Evolutionary conservation across 805 yeast species (phyloP).

Genomic region (Kuraishia floccosa): DNA sequence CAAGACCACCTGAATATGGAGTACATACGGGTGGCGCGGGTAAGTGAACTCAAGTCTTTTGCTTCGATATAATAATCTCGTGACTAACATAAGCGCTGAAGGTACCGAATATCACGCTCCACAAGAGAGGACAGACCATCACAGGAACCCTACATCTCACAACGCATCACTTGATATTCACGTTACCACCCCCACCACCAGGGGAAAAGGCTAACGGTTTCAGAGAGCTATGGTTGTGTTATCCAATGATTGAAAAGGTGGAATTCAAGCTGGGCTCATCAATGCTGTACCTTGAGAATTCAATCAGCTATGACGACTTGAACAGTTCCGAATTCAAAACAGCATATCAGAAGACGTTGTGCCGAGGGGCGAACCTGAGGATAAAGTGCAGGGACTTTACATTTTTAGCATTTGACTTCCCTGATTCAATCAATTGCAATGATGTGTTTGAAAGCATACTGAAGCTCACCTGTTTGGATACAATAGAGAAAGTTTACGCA

Average conservation of each 20-base stretch:
- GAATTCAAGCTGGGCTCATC: slow-evolving; percentile 47
- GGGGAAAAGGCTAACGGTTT: slow-evolving; percentile 8
- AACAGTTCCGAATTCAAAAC: slow-evolving; percentile 8
- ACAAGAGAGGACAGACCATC: slow-evolving; percentile 43
- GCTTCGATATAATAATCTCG: slow-evolving; percentile 7
- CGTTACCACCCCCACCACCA: slow-evolving; percentile 14
- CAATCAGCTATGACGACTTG: slow-evolving; percentile 9
- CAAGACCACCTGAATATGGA: no score
- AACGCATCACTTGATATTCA: slow-evolving; percentile 66
- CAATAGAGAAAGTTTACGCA: slow-evolving; percentile 60
- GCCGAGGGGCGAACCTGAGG: slow-evolving; percentile 43
- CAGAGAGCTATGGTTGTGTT: slow-evolving; percentile 84
- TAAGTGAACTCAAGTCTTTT: slow-evolving; percentile 13
- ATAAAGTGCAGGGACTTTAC: slow-evolving; percentile 80
- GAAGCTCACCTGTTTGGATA: slow-evolving; percentile 46
- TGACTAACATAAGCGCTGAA: no score
- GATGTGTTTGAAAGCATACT: slow-evolving; percentile 69
- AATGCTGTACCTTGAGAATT: slow-evolving; percentile 11
- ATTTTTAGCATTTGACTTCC: slow-evolving; percentile 67
- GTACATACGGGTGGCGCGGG: slow-evolving; percentile 40
- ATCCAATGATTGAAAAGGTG: slow-evolving; percentile 66
- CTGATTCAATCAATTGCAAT: slow-evolving; percentile 40
- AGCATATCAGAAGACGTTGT: slow-evolving; percentile 8
- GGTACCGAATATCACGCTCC: slow-evolving; percentile 40
- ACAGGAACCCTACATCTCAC: slow-evolving; percentile 59